Base-by-base conservation (phyloP, 2,329 filamentous ascomycete species). In the Scopulariopsis brevicaulis region DNA sequence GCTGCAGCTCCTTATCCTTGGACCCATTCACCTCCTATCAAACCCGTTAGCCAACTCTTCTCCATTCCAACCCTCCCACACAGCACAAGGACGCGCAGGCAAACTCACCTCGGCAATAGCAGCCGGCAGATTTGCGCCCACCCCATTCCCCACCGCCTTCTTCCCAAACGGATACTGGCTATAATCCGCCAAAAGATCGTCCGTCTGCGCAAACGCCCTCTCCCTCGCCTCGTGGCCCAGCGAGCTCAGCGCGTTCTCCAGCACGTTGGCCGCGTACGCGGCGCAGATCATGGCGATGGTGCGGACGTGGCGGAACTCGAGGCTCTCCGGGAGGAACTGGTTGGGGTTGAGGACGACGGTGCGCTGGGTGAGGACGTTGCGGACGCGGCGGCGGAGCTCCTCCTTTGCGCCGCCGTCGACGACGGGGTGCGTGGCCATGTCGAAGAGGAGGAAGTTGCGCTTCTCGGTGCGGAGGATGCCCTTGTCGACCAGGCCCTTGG, bases 351-450 rank as follows among this genome's bases (percentile, higher is more conserved):
- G 83, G 53, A 97, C 91, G 60, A 97, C 89, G 56, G 94, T 99
- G 66, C 94, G 87, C 74, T 92, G 91, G 61, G 90, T 96, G 64
- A 96, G 85, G 60, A 97, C 84, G 70, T 89, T 96, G 69, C 93
- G 87, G 63, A 97, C 93, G 66, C 94, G 87, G 69, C 89, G 85
- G 66, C 94, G 84, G 67, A 99, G 94, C 76, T 99, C 94, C 69
- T 97, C 94, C 77, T 99, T 99, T 67, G 94, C 94, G 67, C 90
- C 93, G 63, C 91, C 89, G 68, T 99, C 94, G 63, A 91, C 93
- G 59, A 99, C 92, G 50, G 94, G 94, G 72, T 99, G 94, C 63
- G 94, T 99, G 59, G 94, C 94, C 94, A 99, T 99, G 76, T 99
- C 94, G 78, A 99, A 99, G 63, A 99, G 88, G 63, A 99, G 83